Evolutionary conservation across 805 yeast species (phyloP), one percentile per base, ranked within the genome.

Genomic region (Ogataea degrootiae): DNA sequence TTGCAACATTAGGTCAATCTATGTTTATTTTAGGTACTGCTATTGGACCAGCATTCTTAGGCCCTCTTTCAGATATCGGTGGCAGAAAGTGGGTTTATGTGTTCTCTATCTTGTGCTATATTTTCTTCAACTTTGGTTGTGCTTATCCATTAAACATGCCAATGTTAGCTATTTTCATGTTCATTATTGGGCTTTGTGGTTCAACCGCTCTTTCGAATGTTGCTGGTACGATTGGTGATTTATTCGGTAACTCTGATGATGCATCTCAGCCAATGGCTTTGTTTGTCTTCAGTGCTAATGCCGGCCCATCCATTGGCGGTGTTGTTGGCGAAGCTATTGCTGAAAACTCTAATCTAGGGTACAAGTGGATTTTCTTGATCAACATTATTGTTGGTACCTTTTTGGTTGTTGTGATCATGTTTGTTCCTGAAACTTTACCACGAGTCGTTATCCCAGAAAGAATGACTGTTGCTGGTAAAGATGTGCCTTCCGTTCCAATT

Each of bases 81-180:
- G 70, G 70, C 40, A 56, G 70, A 54, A 66, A 66, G 53, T 65
- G 69, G 69, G 65, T 66, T 39, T 66, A 66, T 38, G 69, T 65
- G 29, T 50, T 54, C 26, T 64, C 69, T 17, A 57, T 54, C 37
- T 16, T 63, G 31, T 56, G 65, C 33, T 66, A 57, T 44, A 47
- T 56, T 9, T 47, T 65, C 35, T 62, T 63, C 50, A 63, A 62
- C 47, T 62, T 66, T 46, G 70, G 70, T 52, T 62, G 67, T 52
- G 70, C 70, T 34, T 62, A 57, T 47, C 67, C 68, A 22, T 41
- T 40, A 19, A 65, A 66, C 47, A 63, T 63, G 67, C 54, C 69
- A 16, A 59, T 59, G 65, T 36, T 66, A 36, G 68, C 59, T 35
- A 65, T 66, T 41, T 63, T 66, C 50, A 58, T 59, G 63, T 60